These are phyloP conservation scores for Daucus carota DNA, from an alignment of 129 eudicot genomes.

Conservation along the genomic window DH1_v3.0 NC_030385.2:36399501-36400000, in stretches of 20 bases:
- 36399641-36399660: background rate
- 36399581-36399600: background rate
- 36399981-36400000: background rate
- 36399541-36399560: too few relatives aligned
- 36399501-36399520: background rate
- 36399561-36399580: background rate
- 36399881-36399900: background rate
- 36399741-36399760: background rate
- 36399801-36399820: background rate
- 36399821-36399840: background rate
- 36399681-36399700: background rate
- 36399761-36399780: background rate
- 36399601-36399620: too few relatives aligned
- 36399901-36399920: background rate
- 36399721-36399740: too few relatives aligned
- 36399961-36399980: background rate
- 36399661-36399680: background rate
- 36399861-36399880: background rate
- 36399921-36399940: background rate
- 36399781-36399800: background rate
- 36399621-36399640: background rate
- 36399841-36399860: background rate
- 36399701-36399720: background rate
- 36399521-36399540: too few relatives aligned
- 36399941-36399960: constrained; percentile 3